phyloP scores from a whole-genome alignment of 2,329 filamentous ascomycete genomes.

The Calonectria hawksworthii region DNA sequence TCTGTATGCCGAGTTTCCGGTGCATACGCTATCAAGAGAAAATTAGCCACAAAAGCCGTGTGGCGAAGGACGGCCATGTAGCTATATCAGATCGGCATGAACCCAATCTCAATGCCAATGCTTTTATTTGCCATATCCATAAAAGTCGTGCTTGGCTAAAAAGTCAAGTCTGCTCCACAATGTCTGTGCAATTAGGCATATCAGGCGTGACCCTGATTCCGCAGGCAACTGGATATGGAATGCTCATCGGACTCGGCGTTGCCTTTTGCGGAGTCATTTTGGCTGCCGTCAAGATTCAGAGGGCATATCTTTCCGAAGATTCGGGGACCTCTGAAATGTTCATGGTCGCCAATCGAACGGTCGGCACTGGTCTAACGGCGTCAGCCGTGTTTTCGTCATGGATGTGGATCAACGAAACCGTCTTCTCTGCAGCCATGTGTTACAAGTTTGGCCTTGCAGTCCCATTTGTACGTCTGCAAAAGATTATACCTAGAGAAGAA shows the following conservation, averaged over 20 bases:
- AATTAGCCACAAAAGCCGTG: neutral
- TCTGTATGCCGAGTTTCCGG: neutral
- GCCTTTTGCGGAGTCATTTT: constrained; percentile 19
- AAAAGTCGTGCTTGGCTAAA: too few relatives aligned
- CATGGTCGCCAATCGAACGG: constrained; percentile 24
- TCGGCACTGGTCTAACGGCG: constrained; percentile 23
- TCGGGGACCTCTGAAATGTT: constrained; percentile 16
- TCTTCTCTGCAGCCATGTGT: constrained; percentile 17
- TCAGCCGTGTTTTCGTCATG: constrained; percentile 29
- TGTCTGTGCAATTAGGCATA: neutral
- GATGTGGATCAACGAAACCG: constrained; percentile 22
- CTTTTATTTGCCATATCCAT: neutral
- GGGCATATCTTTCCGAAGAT: constrained; percentile 1
- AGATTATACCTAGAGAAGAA: rapidly evolving
- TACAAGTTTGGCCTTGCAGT: constrained; percentile 12
- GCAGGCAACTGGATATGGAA: constrained; percentile 12
- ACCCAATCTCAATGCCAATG: neutral
- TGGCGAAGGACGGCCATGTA: neutral
- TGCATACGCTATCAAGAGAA: neutral
- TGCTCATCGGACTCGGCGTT: constrained; percentile 12
- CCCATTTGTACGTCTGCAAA: neutral
- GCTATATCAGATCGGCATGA: neutral
- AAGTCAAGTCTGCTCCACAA: neutral
- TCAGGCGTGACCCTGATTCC: neutral
- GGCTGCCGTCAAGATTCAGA: constrained; percentile 16